Evolutionary conservation across 2,329 filamentous ascomycete genomes (phyloP).

Genomic region (Aspergillus unguis): DNA sequence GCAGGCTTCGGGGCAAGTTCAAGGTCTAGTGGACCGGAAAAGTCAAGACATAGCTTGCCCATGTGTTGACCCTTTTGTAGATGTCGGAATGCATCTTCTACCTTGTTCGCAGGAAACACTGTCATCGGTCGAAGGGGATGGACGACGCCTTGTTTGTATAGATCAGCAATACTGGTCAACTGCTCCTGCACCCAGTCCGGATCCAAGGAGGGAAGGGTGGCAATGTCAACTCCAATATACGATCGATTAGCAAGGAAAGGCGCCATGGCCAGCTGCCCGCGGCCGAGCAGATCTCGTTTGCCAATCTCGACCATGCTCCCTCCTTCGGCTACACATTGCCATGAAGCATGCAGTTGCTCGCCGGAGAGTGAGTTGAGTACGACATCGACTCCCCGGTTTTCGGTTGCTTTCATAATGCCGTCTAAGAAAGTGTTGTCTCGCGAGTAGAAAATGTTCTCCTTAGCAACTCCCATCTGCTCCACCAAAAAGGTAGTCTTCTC

Average conservation of each 20-base stretch:
- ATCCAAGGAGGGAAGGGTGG: neutral
- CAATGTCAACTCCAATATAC: neutral
- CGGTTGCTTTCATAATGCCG: neutral
- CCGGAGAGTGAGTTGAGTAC: neutral
- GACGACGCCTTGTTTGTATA: neutral
- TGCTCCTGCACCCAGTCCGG: neutral
- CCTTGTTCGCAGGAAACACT: neutral
- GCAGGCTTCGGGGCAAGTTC: too few species aligned
- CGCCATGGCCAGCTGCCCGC: neutral
- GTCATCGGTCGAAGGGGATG: neutral
- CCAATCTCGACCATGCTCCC: conserved; percentile 1
- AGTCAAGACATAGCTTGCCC: conserved; percentile 35
- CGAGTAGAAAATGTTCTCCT: neutral
- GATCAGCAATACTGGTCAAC: neutral
- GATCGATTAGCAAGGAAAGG: neutral
- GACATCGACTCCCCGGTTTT: neutral
- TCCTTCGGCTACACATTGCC: neutral
- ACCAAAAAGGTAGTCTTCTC: neutral
- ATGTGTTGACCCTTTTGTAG: conserved; percentile 36
- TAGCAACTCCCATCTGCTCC: neutral
- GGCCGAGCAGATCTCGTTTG: neutral
- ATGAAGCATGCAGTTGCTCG: neutral
- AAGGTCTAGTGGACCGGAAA: conserved; percentile 21
- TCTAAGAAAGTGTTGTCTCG: neutral
- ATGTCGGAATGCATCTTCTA: conserved; percentile 24